These are phyloP conservation scores for Penicillium riverlandense DNA, from an alignment of 495 filamentous ascomycete species.

Conservation along the genomic window DNA sequence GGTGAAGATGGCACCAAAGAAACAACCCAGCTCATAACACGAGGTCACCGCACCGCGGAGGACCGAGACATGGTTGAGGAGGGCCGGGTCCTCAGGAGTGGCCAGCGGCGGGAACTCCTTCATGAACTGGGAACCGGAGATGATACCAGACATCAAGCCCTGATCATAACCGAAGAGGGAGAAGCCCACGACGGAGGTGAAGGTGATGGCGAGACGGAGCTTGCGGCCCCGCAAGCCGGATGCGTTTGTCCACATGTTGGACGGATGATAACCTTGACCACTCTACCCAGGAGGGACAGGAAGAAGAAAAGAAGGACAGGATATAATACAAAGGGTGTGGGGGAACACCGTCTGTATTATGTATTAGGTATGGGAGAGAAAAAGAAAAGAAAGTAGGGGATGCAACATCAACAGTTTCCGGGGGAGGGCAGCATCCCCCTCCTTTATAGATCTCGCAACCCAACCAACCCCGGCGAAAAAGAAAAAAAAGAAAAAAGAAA, in stretches of 20 bases:
- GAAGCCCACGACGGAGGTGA: slow-evolving; percentile 52
- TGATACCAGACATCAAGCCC: slow-evolving; percentile 73
- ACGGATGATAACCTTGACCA: neutral
- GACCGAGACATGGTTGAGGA: slow-evolving; percentile 44
- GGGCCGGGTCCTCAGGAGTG: slow-evolving; percentile 1
- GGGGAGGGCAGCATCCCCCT: too few species aligned
- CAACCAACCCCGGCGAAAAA: too few species aligned
- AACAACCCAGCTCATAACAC: slow-evolving; percentile 74
- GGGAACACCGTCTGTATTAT: too few species aligned
- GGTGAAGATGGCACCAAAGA: slow-evolving; percentile 68
- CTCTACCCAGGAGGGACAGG: neutral
- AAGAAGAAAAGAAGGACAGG: neutral
- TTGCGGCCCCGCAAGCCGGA: slow-evolving; percentile 26
- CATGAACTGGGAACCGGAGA: slow-evolving; percentile 62
- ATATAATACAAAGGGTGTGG: neutral
- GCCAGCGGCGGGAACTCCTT: slow-evolving; percentile 39
- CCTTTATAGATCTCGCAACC: too few species aligned
- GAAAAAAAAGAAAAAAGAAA: too few species aligned
- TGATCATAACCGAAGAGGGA: slow-evolving; percentile 69
- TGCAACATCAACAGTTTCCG: too few species aligned
- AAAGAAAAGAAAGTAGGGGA: too few species aligned
- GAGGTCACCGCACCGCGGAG: slow-evolving; percentile 74
- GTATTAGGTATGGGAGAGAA: too few species aligned
- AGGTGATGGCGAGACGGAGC: slow-evolving; percentile 30
- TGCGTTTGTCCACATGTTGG: slow-evolving; percentile 36